Percentiles rank a stretch among this genome's conserved stretches.
Conservation (phyloP, 176 grass and related monocot genomes). For the Olyra latifolia region DNA sequence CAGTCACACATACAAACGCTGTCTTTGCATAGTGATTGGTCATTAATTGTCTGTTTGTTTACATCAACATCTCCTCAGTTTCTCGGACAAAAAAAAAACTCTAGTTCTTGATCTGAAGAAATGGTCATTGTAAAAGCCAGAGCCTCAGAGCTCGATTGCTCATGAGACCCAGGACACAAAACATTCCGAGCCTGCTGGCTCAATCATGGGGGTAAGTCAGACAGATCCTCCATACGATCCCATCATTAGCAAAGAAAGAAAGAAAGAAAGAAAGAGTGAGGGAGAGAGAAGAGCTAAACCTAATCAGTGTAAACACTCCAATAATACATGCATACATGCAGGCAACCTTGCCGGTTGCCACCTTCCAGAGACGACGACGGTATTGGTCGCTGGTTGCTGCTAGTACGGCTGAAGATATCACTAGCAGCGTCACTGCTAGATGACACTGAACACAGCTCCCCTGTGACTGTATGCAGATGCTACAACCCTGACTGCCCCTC, state of each 20-base stretch:
- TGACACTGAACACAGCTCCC: background rate
- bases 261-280: background rate
- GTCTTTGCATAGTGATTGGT: background rate
- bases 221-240: background rate
- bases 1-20: background rate
- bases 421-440: background rate
- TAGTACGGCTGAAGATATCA: background rate
- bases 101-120: background rate
- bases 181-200: background rate
- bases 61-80: background rate
- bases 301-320: background rate
- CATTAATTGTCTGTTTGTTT: background rate
- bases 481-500: background rate
- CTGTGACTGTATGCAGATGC: background rate
- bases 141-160: background rate
- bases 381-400: background rate
- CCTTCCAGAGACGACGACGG: background rate
- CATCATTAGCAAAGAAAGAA: conserved; percentile 31
- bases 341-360: no score
- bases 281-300: background rate
- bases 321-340: background rate
- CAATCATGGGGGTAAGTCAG: background rate
- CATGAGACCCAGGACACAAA: background rate
- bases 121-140: background rate
- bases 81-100: background rate